Evolutionary conservation across 495 filamentous ascomycete genomes (phyloP).

Genomic region (Penicillium bialowiezense): DNA sequence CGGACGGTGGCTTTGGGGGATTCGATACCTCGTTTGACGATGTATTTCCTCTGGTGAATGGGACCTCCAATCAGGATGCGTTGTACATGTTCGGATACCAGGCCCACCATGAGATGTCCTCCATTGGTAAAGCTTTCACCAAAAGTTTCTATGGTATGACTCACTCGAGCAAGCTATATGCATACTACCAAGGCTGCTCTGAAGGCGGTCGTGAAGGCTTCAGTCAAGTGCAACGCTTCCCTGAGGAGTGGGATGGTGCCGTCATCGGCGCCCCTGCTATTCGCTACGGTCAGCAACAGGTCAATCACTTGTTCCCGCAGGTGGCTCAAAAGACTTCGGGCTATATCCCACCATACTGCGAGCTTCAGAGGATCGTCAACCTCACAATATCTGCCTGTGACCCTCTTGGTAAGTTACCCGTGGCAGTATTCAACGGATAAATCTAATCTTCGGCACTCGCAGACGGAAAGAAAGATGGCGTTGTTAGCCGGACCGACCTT

Average conservation of each 20-base stretch:
- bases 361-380: constrained; percentile 37
- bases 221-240: background rate
- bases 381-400: constrained; percentile 41
- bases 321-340: constrained; percentile 32
- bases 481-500: constrained; percentile 38
- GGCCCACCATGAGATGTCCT: background rate
- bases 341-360: constrained; percentile 40
- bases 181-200: background rate
- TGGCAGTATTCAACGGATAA: background rate
- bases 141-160: background rate
- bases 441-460: background rate
- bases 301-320: constrained; percentile 35
- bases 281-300: constrained; percentile 37
- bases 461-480: constrained; percentile 41
- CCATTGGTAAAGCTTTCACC: background rate
- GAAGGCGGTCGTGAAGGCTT: background rate
- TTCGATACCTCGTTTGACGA: background rate
- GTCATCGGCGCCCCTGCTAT: constrained; percentile 41
- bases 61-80: background rate
- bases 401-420: constrained; percentile 8
- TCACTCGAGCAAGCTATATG: background rate
- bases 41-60: background rate
- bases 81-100: background rate
- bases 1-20: background rate
- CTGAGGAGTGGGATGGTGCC: constrained; percentile 33